A percentile compares a stretch with the other conserved stretches of the same genome.
Conservation (phyloP, 2,329 filamentous ascomycete genomes). For the Cephalotrichum gorgonifer region DNA sequence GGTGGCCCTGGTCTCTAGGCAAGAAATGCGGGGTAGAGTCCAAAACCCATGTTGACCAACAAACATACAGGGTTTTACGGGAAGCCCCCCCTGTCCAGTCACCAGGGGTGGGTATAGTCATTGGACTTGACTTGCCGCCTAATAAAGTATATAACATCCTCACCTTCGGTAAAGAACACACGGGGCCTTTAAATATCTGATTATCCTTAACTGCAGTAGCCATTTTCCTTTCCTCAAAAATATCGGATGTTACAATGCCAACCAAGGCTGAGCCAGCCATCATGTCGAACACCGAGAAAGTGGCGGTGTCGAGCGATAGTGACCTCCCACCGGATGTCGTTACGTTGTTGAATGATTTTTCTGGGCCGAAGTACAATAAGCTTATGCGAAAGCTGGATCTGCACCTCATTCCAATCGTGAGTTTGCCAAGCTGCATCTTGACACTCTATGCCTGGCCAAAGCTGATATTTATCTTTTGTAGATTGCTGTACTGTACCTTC, state of each 20-base stretch:
- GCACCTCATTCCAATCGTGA: constrained; percentile 46
- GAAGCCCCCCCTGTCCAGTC: too few species aligned
- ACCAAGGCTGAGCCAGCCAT: neutral
- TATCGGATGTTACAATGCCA: neutral
- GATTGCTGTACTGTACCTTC: constrained; percentile 60
- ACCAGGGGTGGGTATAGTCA: neutral
- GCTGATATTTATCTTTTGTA: neutral
- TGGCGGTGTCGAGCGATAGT: neutral
- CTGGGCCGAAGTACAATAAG: constrained; percentile 41
- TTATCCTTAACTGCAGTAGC: neutral
- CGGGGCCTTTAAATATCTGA: neutral
- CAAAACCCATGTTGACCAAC: neutral
- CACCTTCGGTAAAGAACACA: neutral
- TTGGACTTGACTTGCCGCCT: neutral
- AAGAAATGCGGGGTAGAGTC: neutral
- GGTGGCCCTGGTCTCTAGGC: neutral
- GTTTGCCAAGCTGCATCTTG: neutral
- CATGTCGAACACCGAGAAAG: constrained; percentile 3
- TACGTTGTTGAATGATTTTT: constrained; percentile 2
- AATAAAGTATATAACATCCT: neutral
- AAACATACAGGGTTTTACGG: neutral
- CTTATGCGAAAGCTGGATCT: constrained; percentile 52
- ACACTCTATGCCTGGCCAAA: neutral
- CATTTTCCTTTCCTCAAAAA: neutral
- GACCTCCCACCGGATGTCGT: constrained; percentile 2